Evolutionary conservation across 2,329 filamentous ascomycete species (phyloP), one percentile per base, ranked within the genome.

Genomic region (Herpotrichia juniperi): DNA sequence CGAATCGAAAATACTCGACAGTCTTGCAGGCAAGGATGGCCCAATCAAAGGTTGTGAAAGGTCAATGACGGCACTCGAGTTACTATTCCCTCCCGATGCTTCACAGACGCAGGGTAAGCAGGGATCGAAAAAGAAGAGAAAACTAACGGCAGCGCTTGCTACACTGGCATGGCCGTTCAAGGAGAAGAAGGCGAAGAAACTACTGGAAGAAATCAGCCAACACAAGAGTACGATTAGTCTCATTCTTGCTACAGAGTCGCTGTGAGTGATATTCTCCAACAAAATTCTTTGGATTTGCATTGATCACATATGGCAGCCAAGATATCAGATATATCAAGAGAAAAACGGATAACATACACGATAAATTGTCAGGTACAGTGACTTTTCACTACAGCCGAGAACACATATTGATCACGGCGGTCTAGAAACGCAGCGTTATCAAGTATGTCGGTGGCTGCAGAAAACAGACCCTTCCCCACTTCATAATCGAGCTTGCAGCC

Each of bases 401-500:
- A n/a, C 7, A 7, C 17, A 7, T 37, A n/a, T 8, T 19, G 16
- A 19, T n/a, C 17, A 7, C 16, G 7, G 16, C n/a, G 16, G n/a
- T n/a, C 2, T 16, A 51, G 43, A 47, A 19, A 30, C 8, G 25
- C 22, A 54, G 24, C 46, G 46, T 10, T 10, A 43, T 7, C 34
- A 54, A n/a, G 25, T 54, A 17, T 51, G 42, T 24, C 3, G 32
- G 14, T 54, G 51, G 51, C 34, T 54, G 12, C n/a, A 46, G 42
- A 10, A 14, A 24, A 51, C 51, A 11, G 35, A 54, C 32, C 47
- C 51, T 34, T 50, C 51, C 12, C 22, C 47, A 37, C n/a, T 50
- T 12, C 48, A 51, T 25, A n/a, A 54, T 31, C 31, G 16, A 19
- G 48, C 47, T 16, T 28, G 42, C 14, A 12, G n/a, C 2, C 47